A percentile compares a stretch with the other conserved stretches of the same genome.
These are phyloP conservation scores for Amanita pseudoporphyria DNA, from an alignment of 768 basidiomycete species.

Conservation along the genomic window DNA sequence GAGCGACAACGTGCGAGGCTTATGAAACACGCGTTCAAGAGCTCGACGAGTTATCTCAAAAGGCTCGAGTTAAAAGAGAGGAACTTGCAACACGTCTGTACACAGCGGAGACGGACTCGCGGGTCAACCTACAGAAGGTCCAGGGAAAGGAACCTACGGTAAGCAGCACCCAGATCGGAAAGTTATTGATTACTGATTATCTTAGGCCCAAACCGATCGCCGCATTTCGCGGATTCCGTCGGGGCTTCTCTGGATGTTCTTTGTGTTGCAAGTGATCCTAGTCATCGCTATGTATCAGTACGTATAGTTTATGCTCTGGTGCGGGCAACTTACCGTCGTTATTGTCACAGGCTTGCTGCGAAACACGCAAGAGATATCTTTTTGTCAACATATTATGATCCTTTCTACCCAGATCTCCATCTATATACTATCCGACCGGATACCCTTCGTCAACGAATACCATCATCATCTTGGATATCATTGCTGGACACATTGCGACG, in stretches of 20 bases:
- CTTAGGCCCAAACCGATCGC: not conserved
- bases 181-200: not conserved
- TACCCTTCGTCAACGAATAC: slow-evolving; percentile 20
- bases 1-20: slow-evolving; percentile 23
- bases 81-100: slow-evolving; percentile 32
- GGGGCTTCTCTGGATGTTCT: slow-evolving; percentile 14
- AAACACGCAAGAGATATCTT: slow-evolving; percentile 46
- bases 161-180: not conserved
- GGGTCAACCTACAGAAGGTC: not conserved
- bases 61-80: slow-evolving; percentile 40
- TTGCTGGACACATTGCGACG: slow-evolving; percentile 3
- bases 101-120: slow-evolving; percentile 22
- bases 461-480: slow-evolving; percentile 20
- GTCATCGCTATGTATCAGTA: slow-evolving; percentile 52
- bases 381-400: slow-evolving; percentile 70
- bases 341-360: slow-evolving; percentile 30
- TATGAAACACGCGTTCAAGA: slow-evolving; percentile 38
- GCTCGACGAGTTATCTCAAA: slow-evolving; percentile 42
- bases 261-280: slow-evolving; percentile 34
- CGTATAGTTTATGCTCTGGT: slow-evolving; percentile 9
- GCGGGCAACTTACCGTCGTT: slow-evolving; percentile 7
- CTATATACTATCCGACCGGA: slow-evolving; percentile 22
- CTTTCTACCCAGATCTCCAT: slow-evolving; percentile 66
- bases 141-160: not conserved
- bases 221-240: not conserved